A percentile compares a stretch with the other conserved stretches of the same genome.
Evolutionary conservation across 441 rosid genomes (phyloP).

Genomic region (Mallotus repandus): DNA sequence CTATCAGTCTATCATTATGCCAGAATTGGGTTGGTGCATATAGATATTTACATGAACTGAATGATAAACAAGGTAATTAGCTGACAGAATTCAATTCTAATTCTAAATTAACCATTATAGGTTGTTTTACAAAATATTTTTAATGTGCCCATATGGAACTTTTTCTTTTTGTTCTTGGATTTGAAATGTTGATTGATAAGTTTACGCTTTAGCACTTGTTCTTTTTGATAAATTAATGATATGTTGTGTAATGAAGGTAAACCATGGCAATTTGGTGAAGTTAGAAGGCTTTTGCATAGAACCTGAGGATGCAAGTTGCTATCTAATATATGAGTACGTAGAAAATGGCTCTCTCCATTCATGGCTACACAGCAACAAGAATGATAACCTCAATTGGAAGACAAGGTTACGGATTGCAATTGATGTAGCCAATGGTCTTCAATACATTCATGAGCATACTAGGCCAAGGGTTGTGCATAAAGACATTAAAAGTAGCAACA

Average conservation of each 20-base stretch:
- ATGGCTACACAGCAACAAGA: conserved; percentile 47
- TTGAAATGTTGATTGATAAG: not conserved
- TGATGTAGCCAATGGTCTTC: conserved; percentile 67
- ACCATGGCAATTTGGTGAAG: conserved; percentile 68
- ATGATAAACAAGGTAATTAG: too few relatives aligned
- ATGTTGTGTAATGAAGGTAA: conserved; percentile 41
- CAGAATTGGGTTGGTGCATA: too few relatives aligned
- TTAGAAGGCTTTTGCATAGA: conserved; percentile 67
- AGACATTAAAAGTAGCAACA: conserved; percentile 66
- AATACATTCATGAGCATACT: conserved; percentile 69
- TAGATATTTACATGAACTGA: too few relatives aligned
- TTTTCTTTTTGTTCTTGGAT: not conserved
- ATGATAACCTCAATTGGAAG: conserved; percentile 46
- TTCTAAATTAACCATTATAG: too few relatives aligned
- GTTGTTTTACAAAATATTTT: too few relatives aligned
- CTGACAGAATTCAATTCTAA: too few relatives aligned
- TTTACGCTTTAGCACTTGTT: not conserved
- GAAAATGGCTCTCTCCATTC: conserved; percentile 57
- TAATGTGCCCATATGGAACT: too few relatives aligned
- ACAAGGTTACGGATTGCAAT: conserved; percentile 46
- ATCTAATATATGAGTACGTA: conserved; percentile 53
- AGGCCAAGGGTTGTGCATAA: conserved; percentile 63
- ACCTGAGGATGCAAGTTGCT: conserved; percentile 51
- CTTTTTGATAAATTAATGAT: not conserved
- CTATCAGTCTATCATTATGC: too few relatives aligned